phyloP scores from a whole-genome alignment of 306 rosid species.

The Dryas drummondii region DNA sequence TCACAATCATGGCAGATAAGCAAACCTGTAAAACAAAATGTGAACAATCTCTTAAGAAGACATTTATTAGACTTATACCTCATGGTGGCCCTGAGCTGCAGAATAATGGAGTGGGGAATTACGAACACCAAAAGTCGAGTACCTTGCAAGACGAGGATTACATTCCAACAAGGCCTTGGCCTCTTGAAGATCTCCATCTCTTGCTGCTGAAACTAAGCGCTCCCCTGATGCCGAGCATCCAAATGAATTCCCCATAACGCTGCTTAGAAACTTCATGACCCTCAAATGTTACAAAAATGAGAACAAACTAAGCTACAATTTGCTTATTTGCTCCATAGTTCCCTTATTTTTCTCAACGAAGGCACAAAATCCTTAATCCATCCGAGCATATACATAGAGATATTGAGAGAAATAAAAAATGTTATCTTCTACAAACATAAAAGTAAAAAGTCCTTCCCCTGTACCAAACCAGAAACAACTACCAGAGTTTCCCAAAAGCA shows the following conservation, averaged over 20 bases:
- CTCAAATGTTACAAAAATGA: conserved; percentile 15
- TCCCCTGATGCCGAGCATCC: conserved; percentile 99
- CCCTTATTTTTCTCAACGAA: conserved; percentile 13
- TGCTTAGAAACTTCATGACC: conserved; percentile 71
- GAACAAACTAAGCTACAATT: conserved; percentile 12
- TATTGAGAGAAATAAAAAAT: neutral
- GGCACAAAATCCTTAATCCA: conserved; percentile 36
- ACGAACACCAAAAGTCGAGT: conserved; percentile 92
- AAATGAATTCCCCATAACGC: conserved; percentile 83
- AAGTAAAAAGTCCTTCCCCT: conserved; percentile 19
- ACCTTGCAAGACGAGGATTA: conserved; percentile 91
- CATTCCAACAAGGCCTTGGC: conserved; percentile 90
- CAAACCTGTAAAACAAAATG: conserved; percentile 1
- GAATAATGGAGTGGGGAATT: conserved; percentile 97
- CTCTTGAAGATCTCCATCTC: conserved; percentile 98
- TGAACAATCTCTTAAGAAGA: conserved; percentile 20
- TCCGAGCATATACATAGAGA: conserved; percentile 23
- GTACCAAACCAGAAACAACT: conserved; percentile 49
- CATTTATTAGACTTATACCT: conserved; percentile 44
- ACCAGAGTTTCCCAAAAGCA: conserved; percentile 28
- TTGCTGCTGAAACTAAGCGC: conserved; percentile 92
- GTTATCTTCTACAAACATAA: conserved; percentile 10
- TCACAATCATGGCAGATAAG: neutral
- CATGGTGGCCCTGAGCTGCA: conserved; percentile 98
- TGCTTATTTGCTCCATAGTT: conserved; percentile 15